Percentiles rank a stretch among this genome's conserved stretches.
Evolutionary conservation across 2,329 filamentous ascomycete genomes (phyloP).

Genomic region (Microcyclospora tardicrescens): DNA sequence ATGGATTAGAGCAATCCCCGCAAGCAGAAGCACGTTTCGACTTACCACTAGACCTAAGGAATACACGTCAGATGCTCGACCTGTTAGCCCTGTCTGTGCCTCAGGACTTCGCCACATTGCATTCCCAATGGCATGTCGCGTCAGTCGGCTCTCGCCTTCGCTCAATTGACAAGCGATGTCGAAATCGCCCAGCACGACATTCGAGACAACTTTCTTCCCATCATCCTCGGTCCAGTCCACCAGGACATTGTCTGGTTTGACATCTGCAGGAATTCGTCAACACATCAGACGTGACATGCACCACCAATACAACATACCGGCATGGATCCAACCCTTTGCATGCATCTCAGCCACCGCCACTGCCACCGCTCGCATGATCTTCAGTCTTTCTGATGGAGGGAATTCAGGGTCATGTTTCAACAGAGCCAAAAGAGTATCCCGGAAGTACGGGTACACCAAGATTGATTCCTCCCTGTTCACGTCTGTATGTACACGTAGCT

Average conservation of each 20-base stretch:
- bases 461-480: no score
- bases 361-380: conserved; percentile 22
- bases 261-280: conserved; percentile 20
- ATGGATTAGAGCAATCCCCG: conserved; percentile 6
- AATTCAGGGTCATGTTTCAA: conserved; percentile 22
- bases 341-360: conserved; percentile 27
- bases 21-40: no score
- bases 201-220: conserved; percentile 21
- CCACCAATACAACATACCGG: conserved; percentile 18
- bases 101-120: conserved; percentile 30
- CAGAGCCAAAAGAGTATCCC: conserved; percentile 21
- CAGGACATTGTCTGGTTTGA: conserved; percentile 30
- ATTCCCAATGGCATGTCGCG: conserved; percentile 23
- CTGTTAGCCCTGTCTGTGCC: conserved; percentile 23
- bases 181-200: conserved; percentile 26
- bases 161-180: conserved; percentile 24
- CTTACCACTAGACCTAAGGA: conserved; percentile 29
- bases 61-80: conserved; percentile 26
- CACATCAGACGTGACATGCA: conserved; percentile 10
- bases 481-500: no score
- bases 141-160: conserved; percentile 14
- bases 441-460: conserved; percentile 18
- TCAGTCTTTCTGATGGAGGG: conserved; percentile 18
- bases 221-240: conserved; percentile 24
- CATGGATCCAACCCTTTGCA: conserved; percentile 24